A percentile compares a stretch with the other conserved stretches of the same genome.
phyloP scores from a whole-genome alignment of 768 basidiomycete genomes.

The Tephrocybe sp. region DNA sequence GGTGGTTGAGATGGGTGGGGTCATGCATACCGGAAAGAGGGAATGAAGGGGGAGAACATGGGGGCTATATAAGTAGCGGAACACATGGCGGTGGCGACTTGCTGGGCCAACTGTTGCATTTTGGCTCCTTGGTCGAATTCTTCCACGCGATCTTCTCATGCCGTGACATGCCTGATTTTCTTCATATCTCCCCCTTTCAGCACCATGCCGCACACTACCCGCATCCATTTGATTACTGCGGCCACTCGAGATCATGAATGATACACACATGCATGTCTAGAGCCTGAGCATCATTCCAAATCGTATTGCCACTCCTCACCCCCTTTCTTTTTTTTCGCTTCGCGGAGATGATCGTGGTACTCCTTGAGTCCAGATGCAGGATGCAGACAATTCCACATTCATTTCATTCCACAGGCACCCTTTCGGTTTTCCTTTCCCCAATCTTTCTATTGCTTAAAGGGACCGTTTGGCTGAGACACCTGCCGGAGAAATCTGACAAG shows the following conservation, averaged over 20 bases:
- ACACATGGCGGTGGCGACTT: conserved; percentile 39
- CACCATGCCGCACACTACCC: conserved; percentile 20
- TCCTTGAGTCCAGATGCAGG: conserved; percentile 15
- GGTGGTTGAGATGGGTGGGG: conserved; percentile 55
- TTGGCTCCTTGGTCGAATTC: conserved; percentile 12
- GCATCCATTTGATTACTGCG: conserved; percentile 17
- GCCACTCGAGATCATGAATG: conserved; percentile 11
- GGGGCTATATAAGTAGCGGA: conserved; percentile 33
- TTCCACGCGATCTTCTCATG: conserved; percentile 34
- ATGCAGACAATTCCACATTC: not conserved
- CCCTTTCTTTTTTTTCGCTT: conserved; percentile 14
- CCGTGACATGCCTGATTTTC: conserved; percentile 33
- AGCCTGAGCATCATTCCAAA: conserved; percentile 16
- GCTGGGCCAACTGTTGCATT: conserved; percentile 11
- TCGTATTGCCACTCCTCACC: conserved; percentile 13
- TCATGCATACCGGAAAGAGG: conserved; percentile 51
- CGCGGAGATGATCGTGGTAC: conserved; percentile 38
- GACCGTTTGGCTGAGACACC: conserved; percentile 13
- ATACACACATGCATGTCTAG: conserved; percentile 16
- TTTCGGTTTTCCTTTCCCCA: conserved; percentile 16
- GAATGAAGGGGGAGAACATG: conserved; percentile 15
- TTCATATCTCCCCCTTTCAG: conserved; percentile 19
- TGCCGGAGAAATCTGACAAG: conserved; percentile 18
- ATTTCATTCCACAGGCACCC: conserved; percentile 15
- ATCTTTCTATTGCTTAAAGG: conserved; percentile 8